These are phyloP conservation scores for Pleurotus pulmonarius DNA, from an alignment of 768 basidiomycete genomes.

Conservation along the genomic window DNA sequence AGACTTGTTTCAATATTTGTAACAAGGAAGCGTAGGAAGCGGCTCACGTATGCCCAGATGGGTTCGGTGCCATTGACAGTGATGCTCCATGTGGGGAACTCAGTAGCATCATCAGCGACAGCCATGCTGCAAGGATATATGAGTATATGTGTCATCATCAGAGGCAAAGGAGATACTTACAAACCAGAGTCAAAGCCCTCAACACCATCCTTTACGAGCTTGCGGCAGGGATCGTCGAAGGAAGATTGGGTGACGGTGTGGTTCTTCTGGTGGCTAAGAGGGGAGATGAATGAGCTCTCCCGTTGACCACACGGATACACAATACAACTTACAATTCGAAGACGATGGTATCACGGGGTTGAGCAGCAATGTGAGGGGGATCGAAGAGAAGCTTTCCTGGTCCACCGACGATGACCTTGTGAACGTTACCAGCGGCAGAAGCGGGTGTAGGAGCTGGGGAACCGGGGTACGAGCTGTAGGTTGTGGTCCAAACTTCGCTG, in stretches of 20 bases:
- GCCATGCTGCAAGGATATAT: conserved; percentile 22
- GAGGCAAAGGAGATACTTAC: conserved; percentile 27
- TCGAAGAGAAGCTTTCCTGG: conserved; percentile 42
- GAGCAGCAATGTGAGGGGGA: conserved; percentile 46
- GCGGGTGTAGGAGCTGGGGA: conserved; percentile 54
- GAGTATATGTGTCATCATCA: not conserved
- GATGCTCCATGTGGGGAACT: conserved; percentile 53
- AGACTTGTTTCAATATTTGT: not conserved
- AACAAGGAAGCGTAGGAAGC: not conserved
- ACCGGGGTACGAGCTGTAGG: conserved; percentile 51
- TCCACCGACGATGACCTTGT: conserved; percentile 56
- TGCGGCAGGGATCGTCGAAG: conserved; percentile 57
- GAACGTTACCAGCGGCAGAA: conserved; percentile 39
- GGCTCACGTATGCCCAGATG: conserved; percentile 52
- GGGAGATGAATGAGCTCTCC: not conserved
- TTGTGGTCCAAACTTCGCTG: conserved; percentile 48
- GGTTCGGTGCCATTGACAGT: conserved; percentile 57
- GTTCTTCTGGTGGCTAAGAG: conserved; percentile 56
- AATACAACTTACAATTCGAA: conserved; percentile 52
- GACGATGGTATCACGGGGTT: conserved; percentile 49
- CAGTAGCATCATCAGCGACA: conserved; percentile 37
- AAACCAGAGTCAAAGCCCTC: conserved; percentile 58
- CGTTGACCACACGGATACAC: not conserved
- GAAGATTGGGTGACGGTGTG: conserved; percentile 63
- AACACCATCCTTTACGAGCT: conserved; percentile 31